Percentiles rank a stretch among this genome's conserved stretches.
phyloP scores from a whole-genome alignment of 2,329 filamentous ascomycete genomes.

The Colletotrichum sublineola region DNA sequence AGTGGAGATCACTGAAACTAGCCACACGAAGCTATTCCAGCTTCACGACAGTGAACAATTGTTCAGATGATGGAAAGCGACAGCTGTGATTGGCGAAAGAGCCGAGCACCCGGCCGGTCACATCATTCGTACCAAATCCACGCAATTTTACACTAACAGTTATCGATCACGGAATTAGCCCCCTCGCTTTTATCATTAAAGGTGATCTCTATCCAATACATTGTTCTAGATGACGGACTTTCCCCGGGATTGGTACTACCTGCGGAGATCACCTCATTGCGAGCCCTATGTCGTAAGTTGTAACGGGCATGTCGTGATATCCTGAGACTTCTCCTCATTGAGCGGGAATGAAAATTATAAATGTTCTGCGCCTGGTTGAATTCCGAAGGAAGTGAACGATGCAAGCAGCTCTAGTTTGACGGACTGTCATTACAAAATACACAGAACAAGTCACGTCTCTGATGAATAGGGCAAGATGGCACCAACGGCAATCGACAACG shows the following conservation, averaged over 20 bases:
- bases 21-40: no score
- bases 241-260: neutral
- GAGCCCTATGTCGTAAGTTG: neutral
- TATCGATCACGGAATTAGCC: slow-evolving; percentile 41
- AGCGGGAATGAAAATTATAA: slow-evolving; percentile 22
- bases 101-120: slow-evolving; percentile 2
- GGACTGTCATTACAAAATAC: neutral
- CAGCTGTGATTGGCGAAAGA: slow-evolving; percentile 14
- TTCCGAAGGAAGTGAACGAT: fast-evolving
- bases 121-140: slow-evolving; percentile 36
- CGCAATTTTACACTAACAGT: slow-evolving; percentile 28
- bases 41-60: no score
- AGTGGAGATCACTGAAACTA: no score
- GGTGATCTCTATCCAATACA: neutral
- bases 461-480: slow-evolving; percentile 25
- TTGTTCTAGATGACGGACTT: slow-evolving; percentile 4
- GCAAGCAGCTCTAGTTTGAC: neutral
- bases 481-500: slow-evolving; percentile 39
- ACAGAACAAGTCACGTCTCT: neutral
- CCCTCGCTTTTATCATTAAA: slow-evolving; percentile 28
- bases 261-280: slow-evolving; percentile 28
- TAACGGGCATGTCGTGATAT: slow-evolving; percentile 10
- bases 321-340: neutral
- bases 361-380: neutral
- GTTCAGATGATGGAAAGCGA: neutral